phyloP scores from a whole-genome alignment of 805 yeast species.

The Alloascoidea africana region DNA sequence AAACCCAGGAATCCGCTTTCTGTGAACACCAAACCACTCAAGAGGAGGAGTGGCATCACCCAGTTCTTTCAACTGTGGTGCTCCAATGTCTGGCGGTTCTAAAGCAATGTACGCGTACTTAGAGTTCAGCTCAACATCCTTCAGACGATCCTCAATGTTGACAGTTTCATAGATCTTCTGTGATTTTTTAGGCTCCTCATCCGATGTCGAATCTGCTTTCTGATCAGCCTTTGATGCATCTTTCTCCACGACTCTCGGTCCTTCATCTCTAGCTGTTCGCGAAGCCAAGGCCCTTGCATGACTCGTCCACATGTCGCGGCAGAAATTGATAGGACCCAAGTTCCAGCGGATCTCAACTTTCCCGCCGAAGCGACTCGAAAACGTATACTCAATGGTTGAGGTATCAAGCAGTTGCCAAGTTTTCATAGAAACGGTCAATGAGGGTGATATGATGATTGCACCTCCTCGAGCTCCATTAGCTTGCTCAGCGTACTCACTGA shows the following conservation, averaged over 20 bases:
- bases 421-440: conserved; percentile 59
- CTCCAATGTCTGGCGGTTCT: conserved; percentile 67
- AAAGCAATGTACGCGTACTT: conserved; percentile 43
- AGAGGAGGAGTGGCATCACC: conserved; percentile 97
- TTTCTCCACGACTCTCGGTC: conserved; percentile 14
- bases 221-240: conserved; percentile 8
- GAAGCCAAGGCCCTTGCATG: conserved; percentile 63
- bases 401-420: conserved; percentile 34
- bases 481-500: conserved; percentile 38
- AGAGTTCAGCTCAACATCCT: conserved; percentile 30
- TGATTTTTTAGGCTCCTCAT: conserved; percentile 17
- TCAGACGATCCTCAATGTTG: conserved; percentile 25
- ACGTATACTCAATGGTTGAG: conserved; percentile 48
- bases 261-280: conserved; percentile 37
- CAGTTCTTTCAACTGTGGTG: conserved; percentile 79
- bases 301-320: conserved; percentile 83
- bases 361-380: conserved; percentile 68
- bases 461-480: conserved; percentile 63
- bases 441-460: conserved; percentile 64
- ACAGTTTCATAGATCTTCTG: conserved; percentile 20
- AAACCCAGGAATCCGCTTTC: conserved; percentile 71
- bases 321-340: conserved; percentile 77
- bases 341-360: conserved; percentile 90
- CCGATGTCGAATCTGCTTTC: conserved; percentile 4
- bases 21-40: conserved; percentile 94